Evolutionary conservation across 352 stramenopile species (phyloP).

Genomic region (Phytopythium cucurbitacearum): DNA sequence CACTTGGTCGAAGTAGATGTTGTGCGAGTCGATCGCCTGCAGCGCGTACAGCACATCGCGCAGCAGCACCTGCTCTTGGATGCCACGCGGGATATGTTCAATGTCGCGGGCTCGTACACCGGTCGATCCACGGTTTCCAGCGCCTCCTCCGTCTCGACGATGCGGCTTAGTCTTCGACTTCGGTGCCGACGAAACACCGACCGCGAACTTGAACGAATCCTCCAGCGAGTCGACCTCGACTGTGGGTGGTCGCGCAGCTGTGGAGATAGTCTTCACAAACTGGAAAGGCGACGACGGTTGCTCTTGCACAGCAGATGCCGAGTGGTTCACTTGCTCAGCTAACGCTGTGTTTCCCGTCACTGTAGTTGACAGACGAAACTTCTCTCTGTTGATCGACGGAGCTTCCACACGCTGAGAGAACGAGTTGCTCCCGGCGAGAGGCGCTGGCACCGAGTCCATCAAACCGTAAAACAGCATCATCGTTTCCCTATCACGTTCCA

Average conservation of each 20-base stretch:
- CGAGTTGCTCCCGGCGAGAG: conserved; percentile 6
- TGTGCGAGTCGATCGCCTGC: conserved; percentile 91
- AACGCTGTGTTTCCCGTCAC: not conserved
- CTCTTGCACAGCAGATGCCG: no score
- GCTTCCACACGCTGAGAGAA: not conserved
- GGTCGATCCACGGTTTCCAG: conserved; percentile 5
- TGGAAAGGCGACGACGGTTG: no score
- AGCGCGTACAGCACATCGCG: conserved; percentile 90
- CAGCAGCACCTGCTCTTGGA: conserved; percentile 87
- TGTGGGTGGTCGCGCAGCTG: conserved; percentile 7
- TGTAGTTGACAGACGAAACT: not conserved
- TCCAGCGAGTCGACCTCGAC: conserved; percentile 58
- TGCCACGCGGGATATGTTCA: conserved; percentile 16
- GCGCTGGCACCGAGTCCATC: conserved; percentile 44
- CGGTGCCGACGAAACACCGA: conserved; percentile 48
- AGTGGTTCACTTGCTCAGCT: no score
- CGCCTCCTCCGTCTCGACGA: conserved; percentile 1
- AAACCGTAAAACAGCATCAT: conserved; percentile 59
- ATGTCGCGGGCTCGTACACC: not conserved
- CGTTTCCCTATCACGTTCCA: conserved; percentile 35
- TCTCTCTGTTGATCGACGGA: conserved; percentile 8
- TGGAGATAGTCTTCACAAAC: not conserved
- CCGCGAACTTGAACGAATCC: conserved; percentile 75
- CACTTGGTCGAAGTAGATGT: conserved; percentile 79
- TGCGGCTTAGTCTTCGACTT: conserved; percentile 25